Base-by-base conservation (phyloP, 257 asterid species). In the Eucommia ulmoides region DNA sequence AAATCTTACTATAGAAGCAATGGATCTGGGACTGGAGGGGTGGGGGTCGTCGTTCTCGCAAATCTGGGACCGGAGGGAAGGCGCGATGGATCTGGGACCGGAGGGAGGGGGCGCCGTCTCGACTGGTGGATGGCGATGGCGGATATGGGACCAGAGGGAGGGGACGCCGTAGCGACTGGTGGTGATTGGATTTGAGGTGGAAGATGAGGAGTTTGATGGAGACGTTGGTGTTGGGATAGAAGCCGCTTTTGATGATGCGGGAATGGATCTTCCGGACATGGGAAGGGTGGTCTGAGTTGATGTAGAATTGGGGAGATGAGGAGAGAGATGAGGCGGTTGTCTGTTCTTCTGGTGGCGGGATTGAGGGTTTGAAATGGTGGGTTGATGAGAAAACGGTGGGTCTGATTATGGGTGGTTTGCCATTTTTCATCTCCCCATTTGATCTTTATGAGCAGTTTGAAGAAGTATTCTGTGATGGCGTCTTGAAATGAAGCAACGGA, bases 181-280 rank as follows among this genome's bases (percentile, higher is more conserved):
- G n/a, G 52, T 66, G 59, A 5, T 79, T 71, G 5, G 84, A 81
- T 52, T 81, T 84, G 1, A 79, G 1, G 19, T 77, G 9, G 0
- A 83, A 66, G 0, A 88, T 73, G n/a, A 88, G 59, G 42, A 88
- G 78, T 59, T 88, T 83, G 79, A 81, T 83, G 41, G 85, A 67
- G 55, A 81, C 67, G 49, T 88, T 88, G n/a, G 62, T 51, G 56
- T 81, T 75, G 65, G 82, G 83, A 11, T 23, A 33, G 65, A 67
- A 67, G 54, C 97, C 97, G 25, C 84, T 51, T 70, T 84, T 88
- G 33, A 84, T 38, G 42, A 88, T 68, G 66, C 66, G 75, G 49
- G 95, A 58, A 65, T 88, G 95, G 65, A 88, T 62, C 81, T 77
- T 88, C 25, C 74, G 94, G 49, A 95, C 95, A 23, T 54, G 84